A percentile compares a stretch with the other conserved stretches of the same genome.
Evolutionary conservation across 371 early-diverging fungal genomes (phyloP).

Genomic region (Lichtheimia hyalospora): DNA sequence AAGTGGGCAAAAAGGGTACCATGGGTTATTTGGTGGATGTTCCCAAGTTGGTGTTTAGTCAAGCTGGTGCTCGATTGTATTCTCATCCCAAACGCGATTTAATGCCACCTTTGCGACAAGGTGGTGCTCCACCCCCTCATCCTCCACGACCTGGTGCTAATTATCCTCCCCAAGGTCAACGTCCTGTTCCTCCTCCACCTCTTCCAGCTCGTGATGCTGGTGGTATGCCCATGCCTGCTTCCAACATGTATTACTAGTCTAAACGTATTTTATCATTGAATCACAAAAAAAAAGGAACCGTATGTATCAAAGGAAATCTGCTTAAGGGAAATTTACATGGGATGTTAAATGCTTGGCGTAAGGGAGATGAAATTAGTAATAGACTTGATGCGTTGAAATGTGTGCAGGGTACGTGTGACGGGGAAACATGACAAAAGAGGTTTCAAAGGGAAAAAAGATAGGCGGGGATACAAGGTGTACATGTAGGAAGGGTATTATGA

Average conservation of each 20-base stretch:
- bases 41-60: constrained; percentile 42
- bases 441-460: background rate
- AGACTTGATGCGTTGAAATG: too few species aligned
- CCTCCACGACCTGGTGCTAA: constrained; percentile 1
- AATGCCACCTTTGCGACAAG: constrained; percentile 4
- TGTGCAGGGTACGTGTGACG: too few species aligned
- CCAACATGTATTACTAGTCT: background rate
- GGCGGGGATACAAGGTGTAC: background rate
- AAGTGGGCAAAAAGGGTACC: constrained; percentile 42
- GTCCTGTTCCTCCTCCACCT: constrained; percentile 17
- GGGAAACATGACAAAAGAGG: background rate
- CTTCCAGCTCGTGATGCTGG: constrained; percentile 5
- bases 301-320: too few species aligned
- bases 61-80: constrained; percentile 33
- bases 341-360: too few species aligned
- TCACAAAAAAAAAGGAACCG: too few species aligned
- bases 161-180: constrained; percentile 2
- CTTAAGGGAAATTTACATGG: too few species aligned
- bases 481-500: background rate
- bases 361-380: too few species aligned
- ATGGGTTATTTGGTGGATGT: constrained; percentile 45
- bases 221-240: constrained; percentile 1
- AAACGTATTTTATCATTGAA: too few species aligned
- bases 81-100: constrained; percentile 15
- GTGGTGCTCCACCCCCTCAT: background rate